phyloP scores from a whole-genome alignment of 2,329 filamentous ascomycete genomes.

The Claviceps maximensis region DNA sequence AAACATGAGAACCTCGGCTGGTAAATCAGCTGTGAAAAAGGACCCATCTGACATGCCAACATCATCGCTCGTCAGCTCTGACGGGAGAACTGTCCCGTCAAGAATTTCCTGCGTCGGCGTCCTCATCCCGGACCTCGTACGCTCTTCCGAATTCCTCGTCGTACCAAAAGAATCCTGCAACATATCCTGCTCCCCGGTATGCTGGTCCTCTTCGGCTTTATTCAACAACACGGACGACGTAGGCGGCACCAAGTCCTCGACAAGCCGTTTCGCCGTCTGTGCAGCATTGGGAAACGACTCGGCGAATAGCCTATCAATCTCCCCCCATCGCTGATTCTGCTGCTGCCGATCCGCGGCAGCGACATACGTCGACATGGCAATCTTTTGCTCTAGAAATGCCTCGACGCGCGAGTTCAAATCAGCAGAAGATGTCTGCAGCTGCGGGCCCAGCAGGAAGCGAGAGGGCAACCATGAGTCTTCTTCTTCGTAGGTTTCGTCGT shows the following conservation, averaged over 20 bases:
- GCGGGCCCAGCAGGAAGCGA: background rate
- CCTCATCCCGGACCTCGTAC: background rate
- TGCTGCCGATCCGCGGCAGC: background rate
- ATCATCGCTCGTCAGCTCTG: background rate
- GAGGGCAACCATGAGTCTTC: conserved; percentile 44
- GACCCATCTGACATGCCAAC: background rate
- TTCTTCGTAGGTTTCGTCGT: conserved; percentile 94
- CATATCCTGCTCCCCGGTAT: background rate
- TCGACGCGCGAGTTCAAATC: conserved; percentile 1
- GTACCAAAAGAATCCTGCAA: no score
- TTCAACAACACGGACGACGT: background rate
- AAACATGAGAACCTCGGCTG: background rate
- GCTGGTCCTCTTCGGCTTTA: background rate
- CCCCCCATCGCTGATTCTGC: background rate
- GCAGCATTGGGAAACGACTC: conserved; percentile 1
- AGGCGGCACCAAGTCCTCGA: background rate
- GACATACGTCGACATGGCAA: background rate
- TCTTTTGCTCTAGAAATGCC: conserved; percentile 1
- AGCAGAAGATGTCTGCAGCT: background rate
- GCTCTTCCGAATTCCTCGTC: background rate
- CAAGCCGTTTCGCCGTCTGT: background rate
- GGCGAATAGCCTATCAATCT: conserved; percentile 1
- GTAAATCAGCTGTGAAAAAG: background rate
- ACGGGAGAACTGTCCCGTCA: background rate
- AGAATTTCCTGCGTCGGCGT: background rate